Base-by-base conservation (phyloP, 2,329 filamentous ascomycete genomes). In the Penicillium janthinellum region DNA sequence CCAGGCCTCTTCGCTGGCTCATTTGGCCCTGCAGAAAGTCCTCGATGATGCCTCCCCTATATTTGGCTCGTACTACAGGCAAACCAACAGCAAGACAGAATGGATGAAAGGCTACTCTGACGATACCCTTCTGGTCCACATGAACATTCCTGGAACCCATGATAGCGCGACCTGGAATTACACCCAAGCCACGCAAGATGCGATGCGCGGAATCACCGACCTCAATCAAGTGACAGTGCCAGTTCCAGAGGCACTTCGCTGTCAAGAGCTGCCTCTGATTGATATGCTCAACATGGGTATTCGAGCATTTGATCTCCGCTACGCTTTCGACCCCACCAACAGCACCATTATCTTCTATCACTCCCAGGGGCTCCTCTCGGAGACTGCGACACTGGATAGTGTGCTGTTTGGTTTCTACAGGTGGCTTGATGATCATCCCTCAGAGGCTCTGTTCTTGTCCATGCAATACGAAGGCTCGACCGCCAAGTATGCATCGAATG, bases 101-200 rank as follows among this genome's bases (percentile, higher is more conserved):
- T 83, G 82, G 82, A 84, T 84, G 82, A 72, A 73, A 25, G 56
- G 48, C 0, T 73, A 81, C 42, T 67, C 76, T 1, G 81, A 84
- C 61, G 60, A 72, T 14, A 81, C 75, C 0, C 73, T 67, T 3
- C 63, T 84, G 0, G 73, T 78, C 2, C 79, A 79, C 17, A 75
- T 84, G 68, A 83, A 80, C 63, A 79, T 84, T 41, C 82, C 82
- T 2, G 82, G 82, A 1, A 78, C 82, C 6, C 63, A 84, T 69
- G 82, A 84, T 65, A 75, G 77, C 4, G 77, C 79, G 2, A 83
- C 82, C 0, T 84, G 82, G 82, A 83, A 83, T 67, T 84, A 83
- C 64, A 77, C 72, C 11, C 70, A 73, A 25, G 69, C 71, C 0
- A 81, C 78, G 0, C 79, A 82, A 63, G 67, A 79, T 39, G 58